These are phyloP conservation scores for Sclerotinia trifoliorum DNA, from an alignment of 2,329 filamentous ascomycete genomes.

Conservation along the genomic window DNA sequence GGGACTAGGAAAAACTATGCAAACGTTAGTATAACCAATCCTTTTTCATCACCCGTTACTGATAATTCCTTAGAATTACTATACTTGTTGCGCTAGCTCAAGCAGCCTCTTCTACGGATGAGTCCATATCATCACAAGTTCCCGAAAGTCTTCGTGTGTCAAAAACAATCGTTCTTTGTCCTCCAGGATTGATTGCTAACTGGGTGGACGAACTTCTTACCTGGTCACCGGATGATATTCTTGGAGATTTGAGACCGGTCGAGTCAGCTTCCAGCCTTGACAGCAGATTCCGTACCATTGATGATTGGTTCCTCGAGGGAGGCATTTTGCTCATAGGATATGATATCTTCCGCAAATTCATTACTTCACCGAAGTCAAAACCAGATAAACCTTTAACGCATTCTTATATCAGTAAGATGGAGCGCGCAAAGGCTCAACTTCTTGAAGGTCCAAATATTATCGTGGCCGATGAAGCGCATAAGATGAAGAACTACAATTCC, in stretches of 20 bases:
- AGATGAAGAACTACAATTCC: conserved; percentile 64
- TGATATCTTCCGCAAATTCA: conserved; percentile 56
- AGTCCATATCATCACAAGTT: conserved; percentile 61
- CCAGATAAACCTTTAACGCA: conserved; percentile 14
- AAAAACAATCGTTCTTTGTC: conserved; percentile 72
- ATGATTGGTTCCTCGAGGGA: conserved; percentile 60
- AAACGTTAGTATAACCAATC: conserved; percentile 53
- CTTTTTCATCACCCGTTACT: conserved; percentile 13
- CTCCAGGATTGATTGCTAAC: conserved; percentile 72
- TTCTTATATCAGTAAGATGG: background rate
- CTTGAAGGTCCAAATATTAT: conserved; percentile 66
- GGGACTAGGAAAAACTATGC: conserved; percentile 92
- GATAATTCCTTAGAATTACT: conserved; percentile 55
- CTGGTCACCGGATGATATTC: conserved; percentile 60
- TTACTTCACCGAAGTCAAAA: conserved; percentile 42
- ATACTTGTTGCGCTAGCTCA: conserved; percentile 73
- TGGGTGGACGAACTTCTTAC: conserved; percentile 75
- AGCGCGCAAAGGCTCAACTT: conserved; percentile 45
- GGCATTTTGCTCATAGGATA: conserved; percentile 80
- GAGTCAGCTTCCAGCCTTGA: conserved; percentile 42
- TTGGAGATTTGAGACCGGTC: conserved; percentile 60
- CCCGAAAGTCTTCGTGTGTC: conserved; percentile 61
- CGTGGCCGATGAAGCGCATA: conserved; percentile 82
- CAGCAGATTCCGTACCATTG: conserved; percentile 49
- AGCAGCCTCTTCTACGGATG: conserved; percentile 59